Evolutionary conservation across 108 stramenopile genomes (phyloP).

Genomic region (Aurantiochytrium sp.): DNA sequence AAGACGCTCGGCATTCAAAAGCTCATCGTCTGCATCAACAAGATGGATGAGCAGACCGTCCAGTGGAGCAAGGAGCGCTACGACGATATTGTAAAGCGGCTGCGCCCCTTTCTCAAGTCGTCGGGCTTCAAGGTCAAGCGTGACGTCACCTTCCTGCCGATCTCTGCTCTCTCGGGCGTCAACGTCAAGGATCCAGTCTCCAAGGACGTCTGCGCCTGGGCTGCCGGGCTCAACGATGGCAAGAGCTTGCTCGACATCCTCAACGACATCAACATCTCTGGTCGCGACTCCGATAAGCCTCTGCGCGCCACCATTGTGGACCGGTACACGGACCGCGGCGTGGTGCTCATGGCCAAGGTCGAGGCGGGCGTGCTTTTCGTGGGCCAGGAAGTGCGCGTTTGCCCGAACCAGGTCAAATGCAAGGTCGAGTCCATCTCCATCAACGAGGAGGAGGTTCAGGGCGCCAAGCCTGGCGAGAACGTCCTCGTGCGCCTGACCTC

Average conservation of each 20-base stretch:
- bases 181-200: conserved; percentile 92
- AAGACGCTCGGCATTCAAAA: conserved; percentile 94
- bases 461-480: conserved; percentile 96
- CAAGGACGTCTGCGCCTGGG: conserved; percentile 79
- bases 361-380: conserved; percentile 82
- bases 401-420: conserved; percentile 81
- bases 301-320: conserved; percentile 92
- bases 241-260: conserved; percentile 78
- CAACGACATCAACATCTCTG: conserved; percentile 75
- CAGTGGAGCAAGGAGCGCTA: conserved; percentile 85
- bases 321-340: conserved; percentile 92
- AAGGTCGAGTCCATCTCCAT: conserved; percentile 90
- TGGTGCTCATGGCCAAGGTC: conserved; percentile 96
- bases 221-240: conserved; percentile 58
- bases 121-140: conserved; percentile 93
- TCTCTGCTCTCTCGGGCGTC: conserved; percentile 88
- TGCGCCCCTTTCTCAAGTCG: conserved; percentile 88
- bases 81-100: conserved; percentile 88
- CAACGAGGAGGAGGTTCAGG: conserved; percentile 49
- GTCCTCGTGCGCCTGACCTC: conserved; percentile 82
- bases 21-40: conserved; percentile 96
- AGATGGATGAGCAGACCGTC: conserved; percentile 99
- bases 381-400: conserved; percentile 81
- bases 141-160: conserved; percentile 96
- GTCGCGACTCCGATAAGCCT: conserved; percentile 73